phyloP scores from a whole-genome alignment of 2,329 filamentous ascomycete species.

The Xylaria sp. region DNA sequence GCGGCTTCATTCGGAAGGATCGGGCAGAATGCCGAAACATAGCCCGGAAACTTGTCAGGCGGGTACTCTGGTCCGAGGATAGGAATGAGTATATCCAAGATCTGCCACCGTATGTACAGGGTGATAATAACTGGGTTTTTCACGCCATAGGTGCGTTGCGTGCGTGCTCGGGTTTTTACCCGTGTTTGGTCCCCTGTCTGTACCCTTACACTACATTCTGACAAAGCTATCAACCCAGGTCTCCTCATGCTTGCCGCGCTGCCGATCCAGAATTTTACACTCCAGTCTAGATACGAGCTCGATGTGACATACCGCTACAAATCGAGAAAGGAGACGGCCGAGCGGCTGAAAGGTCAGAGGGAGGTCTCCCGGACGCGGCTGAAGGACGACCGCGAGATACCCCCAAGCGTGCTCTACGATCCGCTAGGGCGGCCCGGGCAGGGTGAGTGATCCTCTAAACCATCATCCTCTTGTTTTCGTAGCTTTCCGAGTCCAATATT shows the following conservation, averaged over 20 bases:
- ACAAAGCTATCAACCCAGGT: neutral
- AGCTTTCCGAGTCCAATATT: neutral
- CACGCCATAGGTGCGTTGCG: slow-evolving; percentile 16
- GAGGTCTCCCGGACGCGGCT: neutral
- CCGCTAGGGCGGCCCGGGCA: neutral
- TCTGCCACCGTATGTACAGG: neutral
- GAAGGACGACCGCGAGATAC: neutral
- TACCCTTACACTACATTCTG: neutral
- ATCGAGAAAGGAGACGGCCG: neutral
- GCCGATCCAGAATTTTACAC: neutral
- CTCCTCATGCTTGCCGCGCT: slow-evolving; percentile 20
- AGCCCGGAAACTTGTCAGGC: neutral
- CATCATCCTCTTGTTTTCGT: neutral
- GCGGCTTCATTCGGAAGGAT: neutral
- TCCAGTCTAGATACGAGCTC: too few relatives aligned
- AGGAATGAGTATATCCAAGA: neutral
- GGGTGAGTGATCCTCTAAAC: neutral
- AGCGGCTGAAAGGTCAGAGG: neutral
- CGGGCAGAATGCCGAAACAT: neutral
- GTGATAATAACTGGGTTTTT: slow-evolving; percentile 4
- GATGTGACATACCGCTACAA: neutral
- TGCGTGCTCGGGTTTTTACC: neutral
- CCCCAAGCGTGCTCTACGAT: neutral
- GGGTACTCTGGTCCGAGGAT: fast-evolving
- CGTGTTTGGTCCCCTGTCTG: too few relatives aligned